Evolutionary conservation across 2,329 filamentous ascomycete species (phyloP).

Genomic region (Fusarium citri): DNA sequence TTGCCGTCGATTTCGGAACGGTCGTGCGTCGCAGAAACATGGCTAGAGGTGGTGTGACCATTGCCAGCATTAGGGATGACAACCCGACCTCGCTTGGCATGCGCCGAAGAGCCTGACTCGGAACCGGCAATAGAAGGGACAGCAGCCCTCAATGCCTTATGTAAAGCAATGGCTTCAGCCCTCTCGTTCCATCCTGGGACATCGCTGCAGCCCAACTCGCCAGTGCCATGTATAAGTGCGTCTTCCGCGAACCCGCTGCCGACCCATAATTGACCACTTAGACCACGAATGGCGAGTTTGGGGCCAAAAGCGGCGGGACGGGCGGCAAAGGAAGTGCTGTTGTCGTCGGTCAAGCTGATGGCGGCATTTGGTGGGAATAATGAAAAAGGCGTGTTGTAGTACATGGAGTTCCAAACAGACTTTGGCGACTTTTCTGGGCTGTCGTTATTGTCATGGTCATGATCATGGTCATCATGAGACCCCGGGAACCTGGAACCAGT

Average conservation of each 20-base stretch:
- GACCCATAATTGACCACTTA: conserved; percentile 93
- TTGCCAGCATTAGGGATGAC: conserved; percentile 49
- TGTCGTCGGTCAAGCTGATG: conserved; percentile 96
- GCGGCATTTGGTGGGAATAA: conserved; percentile 95
- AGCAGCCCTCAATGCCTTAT: conserved; percentile 52
- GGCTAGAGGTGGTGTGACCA: conserved; percentile 57
- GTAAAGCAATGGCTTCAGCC: conserved; percentile 59
- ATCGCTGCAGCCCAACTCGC: conserved; percentile 95
- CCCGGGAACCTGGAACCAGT: conserved; percentile 18
- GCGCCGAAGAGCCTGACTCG: conserved; percentile 34
- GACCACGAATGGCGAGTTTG: conserved; percentile 75
- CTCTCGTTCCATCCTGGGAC: conserved; percentile 86
- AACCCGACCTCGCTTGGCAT: conserved; percentile 48
- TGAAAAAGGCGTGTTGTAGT: conserved; percentile 81
- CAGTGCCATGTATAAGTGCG: conserved; percentile 71
- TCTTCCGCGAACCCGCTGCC: conserved; percentile 92
- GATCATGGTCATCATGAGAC: conserved; percentile 22
- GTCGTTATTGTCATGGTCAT: neutral
- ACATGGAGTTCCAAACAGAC: conserved; percentile 64
- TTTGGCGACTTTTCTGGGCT: conserved; percentile 31
- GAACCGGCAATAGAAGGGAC: conserved; percentile 38
- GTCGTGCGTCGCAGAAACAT: conserved; percentile 93
- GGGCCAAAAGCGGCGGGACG: conserved; percentile 94
- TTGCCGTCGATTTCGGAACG: conserved; percentile 93
- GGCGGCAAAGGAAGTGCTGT: conserved; percentile 95